A percentile compares a stretch with the other conserved stretches of the same genome.
These are phyloP conservation scores for Pseudopediastrum boryanum DNA, from an alignment of 139 green algal genomes.

Conservation along the genomic window DNA sequence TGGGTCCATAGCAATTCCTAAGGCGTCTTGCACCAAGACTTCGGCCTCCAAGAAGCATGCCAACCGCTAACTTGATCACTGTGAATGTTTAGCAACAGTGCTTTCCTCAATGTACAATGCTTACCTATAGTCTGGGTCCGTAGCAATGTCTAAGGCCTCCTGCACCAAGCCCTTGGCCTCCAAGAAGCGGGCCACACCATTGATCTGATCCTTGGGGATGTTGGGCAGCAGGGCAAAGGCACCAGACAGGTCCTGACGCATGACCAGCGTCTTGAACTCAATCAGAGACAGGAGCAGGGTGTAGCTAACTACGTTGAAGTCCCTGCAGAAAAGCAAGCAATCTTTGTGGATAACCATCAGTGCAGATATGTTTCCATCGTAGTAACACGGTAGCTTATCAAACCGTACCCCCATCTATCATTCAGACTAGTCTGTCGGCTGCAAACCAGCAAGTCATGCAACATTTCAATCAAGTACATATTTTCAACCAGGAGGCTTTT, in stretches of 20 bases:
- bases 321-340: constrained; percentile 53
- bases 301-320: constrained; percentile 83
- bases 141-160: constrained; percentile 91
- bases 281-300: constrained; percentile 94
- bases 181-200: constrained; percentile 93
- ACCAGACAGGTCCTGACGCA: constrained; percentile 55
- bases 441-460: no score
- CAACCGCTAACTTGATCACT: no score
- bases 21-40: no score
- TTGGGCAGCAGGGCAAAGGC: constrained; percentile 58
- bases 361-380: no score
- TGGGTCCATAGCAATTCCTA: no score
- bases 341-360: no score
- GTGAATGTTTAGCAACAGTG: background rate
- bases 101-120: constrained; percentile 3
- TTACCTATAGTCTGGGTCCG: constrained; percentile 88
- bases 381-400: no score
- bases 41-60: no score
- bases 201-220: constrained; percentile 76
- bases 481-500: no score
- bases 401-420: no score
- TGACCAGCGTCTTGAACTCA: constrained; percentile 90
- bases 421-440: no score
- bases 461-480: no score
- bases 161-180: constrained; percentile 84